phyloP scores from a whole-genome alignment of 1,284 basidiomycete genomes.

The Austroboletus novae-zelandiae region DNA sequence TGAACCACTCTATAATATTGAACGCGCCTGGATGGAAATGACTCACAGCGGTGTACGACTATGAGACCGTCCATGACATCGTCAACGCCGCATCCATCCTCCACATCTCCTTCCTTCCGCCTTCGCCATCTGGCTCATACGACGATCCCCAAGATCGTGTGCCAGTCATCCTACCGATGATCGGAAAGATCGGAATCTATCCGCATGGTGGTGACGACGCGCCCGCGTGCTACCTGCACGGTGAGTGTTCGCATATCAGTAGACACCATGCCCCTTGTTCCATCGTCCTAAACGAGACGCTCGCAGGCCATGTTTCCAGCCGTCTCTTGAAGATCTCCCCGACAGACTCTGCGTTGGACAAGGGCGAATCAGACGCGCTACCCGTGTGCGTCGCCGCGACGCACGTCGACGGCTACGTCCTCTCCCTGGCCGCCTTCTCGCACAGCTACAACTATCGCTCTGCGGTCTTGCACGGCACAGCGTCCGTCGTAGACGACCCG shows the following conservation, averaged over 20 bases:
- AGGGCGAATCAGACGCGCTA: conserved; percentile 7
- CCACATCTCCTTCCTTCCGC: conserved; percentile 27
- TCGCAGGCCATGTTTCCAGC: conserved; percentile 22
- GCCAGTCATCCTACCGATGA: conserved; percentile 28
- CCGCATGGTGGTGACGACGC: conserved; percentile 5
- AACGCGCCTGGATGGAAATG: not conserved
- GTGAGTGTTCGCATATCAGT: conserved; percentile 2
- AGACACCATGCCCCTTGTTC: not conserved
- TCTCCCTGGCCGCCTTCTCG: conserved; percentile 24
- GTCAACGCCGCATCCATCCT: conserved; percentile 22
- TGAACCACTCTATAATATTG: not conserved
- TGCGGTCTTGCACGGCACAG: conserved; percentile 22
- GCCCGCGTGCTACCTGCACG: conserved; percentile 26
- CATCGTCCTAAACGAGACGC: not conserved
- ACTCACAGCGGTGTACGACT: conserved; percentile 19
- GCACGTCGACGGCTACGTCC: conserved; percentile 25
- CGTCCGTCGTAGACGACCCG: conserved; percentile 11
- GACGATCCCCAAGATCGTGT: conserved; percentile 12
- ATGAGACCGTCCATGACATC: conserved; percentile 22
- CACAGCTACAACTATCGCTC: conserved; percentile 30
- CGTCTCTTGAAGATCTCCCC: conserved; percentile 27
- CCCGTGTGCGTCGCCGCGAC: conserved; percentile 24
- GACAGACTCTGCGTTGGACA: not conserved
- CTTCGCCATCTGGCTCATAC: conserved; percentile 10
- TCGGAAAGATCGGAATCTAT: conserved; percentile 24